Evolutionary conservation across 352 stramenopile species (phyloP), one percentile per base, ranked within the genome.

Genomic region (Nothophytophthora sp.): DNA sequence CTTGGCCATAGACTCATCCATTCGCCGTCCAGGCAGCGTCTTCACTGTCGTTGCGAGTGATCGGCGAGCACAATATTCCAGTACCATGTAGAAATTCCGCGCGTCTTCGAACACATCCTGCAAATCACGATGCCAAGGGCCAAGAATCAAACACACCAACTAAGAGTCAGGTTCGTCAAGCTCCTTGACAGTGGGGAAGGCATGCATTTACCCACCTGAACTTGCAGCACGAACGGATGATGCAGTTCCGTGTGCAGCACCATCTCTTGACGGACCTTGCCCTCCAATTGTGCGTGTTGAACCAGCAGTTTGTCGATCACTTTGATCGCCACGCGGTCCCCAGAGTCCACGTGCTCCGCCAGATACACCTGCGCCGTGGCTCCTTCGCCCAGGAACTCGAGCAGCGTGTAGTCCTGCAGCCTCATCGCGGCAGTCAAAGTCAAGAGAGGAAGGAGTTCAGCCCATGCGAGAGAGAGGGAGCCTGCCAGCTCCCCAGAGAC

Each of bases 241-340:
- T 33, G 47, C 27, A 91, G 62, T 40, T 76, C 68, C 33, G 68
- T 55, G 43, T 94, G 83, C 5, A 94, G 69, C 42, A 86, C 54
- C 46, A 92, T 75, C 52, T 92, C 83, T 45, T 88, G 80, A 12
- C 68, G 79, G 11, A 87, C 56, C 48, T 81, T 81, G 53, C 62
- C 61, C 62, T 86, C 63, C 24, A 89, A 55, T 35, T 87, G 63
- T 38, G 76, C 63, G 40, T 84, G 81, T 16, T 67, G 67, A 22
- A 85, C 61, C 29, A 86, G 40, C 33, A 92, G 61, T 58, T 94
- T 92, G 63, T 94, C 84, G 33, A 94, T 76, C 44, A 90, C 78
- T 69, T 94, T 90, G 53, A 94, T 84, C 13, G 81, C 84, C n/a
- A 92, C 73, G 20, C 50, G 50, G 0, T 45, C 43, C 10, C 37